Evolutionary conservation across 139 green algal genomes (phyloP), one percentile per base, ranked within the genome.

Genomic region (Asterochloris sp.): DNA sequence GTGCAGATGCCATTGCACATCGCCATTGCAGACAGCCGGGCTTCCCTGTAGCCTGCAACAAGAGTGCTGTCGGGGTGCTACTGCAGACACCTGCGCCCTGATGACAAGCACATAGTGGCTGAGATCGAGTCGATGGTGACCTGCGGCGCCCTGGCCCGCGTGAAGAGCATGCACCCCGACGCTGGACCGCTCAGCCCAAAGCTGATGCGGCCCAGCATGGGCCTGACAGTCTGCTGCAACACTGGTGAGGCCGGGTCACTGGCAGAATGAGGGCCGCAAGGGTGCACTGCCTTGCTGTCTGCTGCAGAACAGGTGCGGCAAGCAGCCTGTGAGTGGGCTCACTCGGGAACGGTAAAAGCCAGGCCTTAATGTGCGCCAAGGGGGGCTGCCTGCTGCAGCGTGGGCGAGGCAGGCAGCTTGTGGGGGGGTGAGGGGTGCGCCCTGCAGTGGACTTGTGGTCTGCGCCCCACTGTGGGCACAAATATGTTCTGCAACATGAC

Each of bases 71-170:
- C 47, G 16, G 16, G 54, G 23, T 26, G 62, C 16, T 21, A 19
- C 1, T 78, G 83, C 86, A 91, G 90, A 78, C 84, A 86, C 60
- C 26, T 93, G 71, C 62, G 15, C 11, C 90, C 91, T 0, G 83
- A 79, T 23, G 82, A 86, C 74, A 87, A 91, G 79, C 82, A 88
- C 64, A 60, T 94, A 9, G 82, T 94, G 26, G 85, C 89, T 77
- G 91, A 94, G 87, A 87, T 93, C 68, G 64, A 84, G 62, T 63
- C 64, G 74, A n/a, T 28, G 62, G 79, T 85, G 73, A 69, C 63
- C 67, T 26, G 17, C 12, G 67, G 76, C 26, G 47, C 81, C 23
- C 60, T 85, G 63, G 21, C 60, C 21, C 21, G 75, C 24, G 27
- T 69, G 8, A 85, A 77, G 47, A 71, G 67, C 16, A 54, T 68